Evolutionary conservation across 768 basidiomycete genomes (phyloP), one percentile per base, ranked within the genome.

Genomic region (Russula virescens): DNA sequence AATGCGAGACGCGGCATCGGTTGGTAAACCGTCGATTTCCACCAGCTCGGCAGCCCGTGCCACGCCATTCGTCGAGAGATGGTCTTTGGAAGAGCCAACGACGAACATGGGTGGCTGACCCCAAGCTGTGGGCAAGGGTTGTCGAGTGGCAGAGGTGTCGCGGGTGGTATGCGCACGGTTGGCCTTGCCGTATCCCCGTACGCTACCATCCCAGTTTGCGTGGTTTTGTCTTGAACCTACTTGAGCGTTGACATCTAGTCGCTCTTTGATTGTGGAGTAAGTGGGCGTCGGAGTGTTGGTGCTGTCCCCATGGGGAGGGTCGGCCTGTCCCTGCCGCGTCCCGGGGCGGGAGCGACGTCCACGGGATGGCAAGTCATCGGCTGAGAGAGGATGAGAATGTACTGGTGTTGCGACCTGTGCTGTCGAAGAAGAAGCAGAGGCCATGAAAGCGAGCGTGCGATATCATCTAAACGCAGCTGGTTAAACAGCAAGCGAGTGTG

Each of bases 381-480:
- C 78, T 4, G 81, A 83, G 25, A 92, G 81, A 42, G 90, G 90
- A 69, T 92, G 90, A 0, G 83, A 83, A 63, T 91, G 77, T 23
- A 87, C 86, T 25, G 84, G 83, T 7, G 81, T 86, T 43, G 69
- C 28, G 31, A 53, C 35, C 47, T 60, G 74, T 3, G 74, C 68
- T 31, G 70, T 68, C 11, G 74, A 71, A 18, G 73, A 62, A 54
- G 63, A 49, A 48, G 69, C 65, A 5, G 64, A 50, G 42, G 71
- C 67, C 62, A 66, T 66, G 47, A 49, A 55, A 65, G 55, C 47
- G 13, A 46, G 25, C n/a, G 34, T n/a, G 46, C 25, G 56, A 55
- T 49, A 43, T 45, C 62, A 57, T 60, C 48, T 42, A 35, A 43
- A 8, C 13, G 16, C 16, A 43, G 9, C 18, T 19, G 5, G 18